phyloP scores from a whole-genome alignment of 306 rosid species.

The Mimosa pudica region DNA sequence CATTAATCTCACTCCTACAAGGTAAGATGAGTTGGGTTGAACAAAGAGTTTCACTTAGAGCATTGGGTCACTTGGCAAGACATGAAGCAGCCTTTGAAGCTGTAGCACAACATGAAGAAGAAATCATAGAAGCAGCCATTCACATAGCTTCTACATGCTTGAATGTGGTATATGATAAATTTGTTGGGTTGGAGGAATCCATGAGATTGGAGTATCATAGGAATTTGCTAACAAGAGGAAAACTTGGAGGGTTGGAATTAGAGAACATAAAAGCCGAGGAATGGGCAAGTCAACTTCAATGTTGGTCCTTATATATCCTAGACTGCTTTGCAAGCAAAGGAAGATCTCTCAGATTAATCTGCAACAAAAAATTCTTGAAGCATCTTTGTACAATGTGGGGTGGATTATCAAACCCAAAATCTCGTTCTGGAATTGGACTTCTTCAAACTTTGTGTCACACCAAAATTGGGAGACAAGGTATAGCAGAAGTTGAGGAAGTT shows the following conservation, averaged over 20 bases:
- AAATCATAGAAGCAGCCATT: conserved; percentile 49
- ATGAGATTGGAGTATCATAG: conserved; percentile 61
- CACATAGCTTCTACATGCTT: conserved; percentile 48
- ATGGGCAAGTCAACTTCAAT: conserved; percentile 71
- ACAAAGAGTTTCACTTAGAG: conserved; percentile 70
- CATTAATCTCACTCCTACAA: conserved; percentile 57
- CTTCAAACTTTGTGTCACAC: conserved; percentile 54
- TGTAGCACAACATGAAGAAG: conserved; percentile 42
- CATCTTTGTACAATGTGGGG: conserved; percentile 61
- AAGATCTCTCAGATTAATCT: conserved; percentile 51
- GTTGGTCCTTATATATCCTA: conserved; percentile 67
- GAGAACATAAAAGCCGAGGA: conserved; percentile 73
- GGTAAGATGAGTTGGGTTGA: conserved; percentile 82
- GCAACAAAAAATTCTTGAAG: conserved; percentile 47
- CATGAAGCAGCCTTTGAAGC: conserved; percentile 54
- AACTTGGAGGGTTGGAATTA: conserved; percentile 56
- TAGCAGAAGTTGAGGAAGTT: conserved; percentile 44
- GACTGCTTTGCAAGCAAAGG: conserved; percentile 59
- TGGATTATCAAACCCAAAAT: conserved; percentile 44
- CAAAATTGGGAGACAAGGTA: conserved; percentile 51
- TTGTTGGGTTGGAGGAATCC: conserved; percentile 44
- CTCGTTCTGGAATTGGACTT: conserved; percentile 63
- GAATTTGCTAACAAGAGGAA: conserved; percentile 63
- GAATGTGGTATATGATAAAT: conserved; percentile 48
- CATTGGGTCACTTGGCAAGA: conserved; percentile 63